A percentile compares a stretch with the other conserved stretches of the same genome.
Conservation (phyloP, 164 flowering plant genomes). For the Dillenia turbinata region DNA sequence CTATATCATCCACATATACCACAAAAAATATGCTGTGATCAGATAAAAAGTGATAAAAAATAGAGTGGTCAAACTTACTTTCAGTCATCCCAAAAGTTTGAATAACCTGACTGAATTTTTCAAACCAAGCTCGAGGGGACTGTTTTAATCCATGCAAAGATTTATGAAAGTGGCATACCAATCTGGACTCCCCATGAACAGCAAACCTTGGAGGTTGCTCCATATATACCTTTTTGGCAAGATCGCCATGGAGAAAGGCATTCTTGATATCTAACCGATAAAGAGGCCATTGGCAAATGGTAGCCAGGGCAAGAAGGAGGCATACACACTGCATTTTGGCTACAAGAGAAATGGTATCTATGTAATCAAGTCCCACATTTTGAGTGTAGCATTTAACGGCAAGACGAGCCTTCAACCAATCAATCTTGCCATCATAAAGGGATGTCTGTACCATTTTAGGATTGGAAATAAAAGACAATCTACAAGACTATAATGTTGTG, state of each 20-base stretch:
- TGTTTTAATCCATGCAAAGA: background rate
- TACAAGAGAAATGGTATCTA: no score
- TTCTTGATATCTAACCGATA: background rate
- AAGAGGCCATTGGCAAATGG: no score
- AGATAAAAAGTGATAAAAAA: background rate
- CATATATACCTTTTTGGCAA: background rate
- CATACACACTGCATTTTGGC: no score
- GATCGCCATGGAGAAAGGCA: background rate
- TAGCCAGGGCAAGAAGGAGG: no score
- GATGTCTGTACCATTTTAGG: no score
- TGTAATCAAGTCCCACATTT: no score
- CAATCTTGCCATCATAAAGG: no score
- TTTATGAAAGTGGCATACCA: background rate
- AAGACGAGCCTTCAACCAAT: no score
- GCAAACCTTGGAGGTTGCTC: background rate
- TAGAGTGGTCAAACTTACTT: background rate
- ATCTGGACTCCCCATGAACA: background rate
- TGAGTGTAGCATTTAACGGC: no score
- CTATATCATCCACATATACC: background rate
- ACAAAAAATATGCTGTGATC: background rate
- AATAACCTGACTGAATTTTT: background rate
- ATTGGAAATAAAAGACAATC: no score
- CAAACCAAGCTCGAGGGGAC: background rate
- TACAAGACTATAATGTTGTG: no score
- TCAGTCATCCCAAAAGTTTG: background rate